Base-by-base conservation (phyloP, 1,284 basidiomycete genomes). In the Microbotryum silenes-acaulis region DNA sequence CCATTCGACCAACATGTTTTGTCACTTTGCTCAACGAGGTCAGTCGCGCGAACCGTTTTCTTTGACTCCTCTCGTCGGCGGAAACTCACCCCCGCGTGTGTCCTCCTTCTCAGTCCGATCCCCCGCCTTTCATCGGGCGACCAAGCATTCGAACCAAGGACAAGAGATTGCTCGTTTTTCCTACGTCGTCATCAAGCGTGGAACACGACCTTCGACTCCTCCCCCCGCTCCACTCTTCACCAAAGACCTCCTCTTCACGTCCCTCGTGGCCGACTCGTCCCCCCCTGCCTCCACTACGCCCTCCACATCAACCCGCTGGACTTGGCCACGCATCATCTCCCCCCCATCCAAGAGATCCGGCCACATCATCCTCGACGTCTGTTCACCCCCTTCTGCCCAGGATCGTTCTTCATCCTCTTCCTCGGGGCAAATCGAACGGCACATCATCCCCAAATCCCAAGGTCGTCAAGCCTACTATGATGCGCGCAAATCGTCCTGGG, bases 391-490 rank as follows among this genome's bases (percentile, higher is more conserved):
- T 1, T 82, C 88, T 77, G 92, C 51, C 62, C 31, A 37, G 16
- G 31, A 46, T 18, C 25, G 25, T 25, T 25, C 25, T 4, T 25
- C 25, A 44, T 56, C 16, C 1, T 7, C 20, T 20, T 18, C 20
- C 18, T 18, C 71, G 93, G 91, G 88, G 37, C 85, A 89, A 75
- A 87, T 97, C 60, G 86, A 92, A 81, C 86, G 94, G 5, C 80
- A 94, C 74, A 96, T 88, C 2, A 85, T 96, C 50, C 86, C 93
- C 2, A 90, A 85, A 71, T 92, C 91, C 1, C 89, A 92, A 75
- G 93, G 93, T 9, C 93, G 91, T 74, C 93, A 97, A 73, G 82
- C 85, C 0, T 98, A 86, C 74, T 92, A 97, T 72, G 96, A 98
- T 74, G 92, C 93, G 1, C 85, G 94, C 51, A 97, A 97, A 77